Evolutionary conservation across 768 basidiomycete species (phyloP).

Genomic region (Neoboletus magnificus): DNA sequence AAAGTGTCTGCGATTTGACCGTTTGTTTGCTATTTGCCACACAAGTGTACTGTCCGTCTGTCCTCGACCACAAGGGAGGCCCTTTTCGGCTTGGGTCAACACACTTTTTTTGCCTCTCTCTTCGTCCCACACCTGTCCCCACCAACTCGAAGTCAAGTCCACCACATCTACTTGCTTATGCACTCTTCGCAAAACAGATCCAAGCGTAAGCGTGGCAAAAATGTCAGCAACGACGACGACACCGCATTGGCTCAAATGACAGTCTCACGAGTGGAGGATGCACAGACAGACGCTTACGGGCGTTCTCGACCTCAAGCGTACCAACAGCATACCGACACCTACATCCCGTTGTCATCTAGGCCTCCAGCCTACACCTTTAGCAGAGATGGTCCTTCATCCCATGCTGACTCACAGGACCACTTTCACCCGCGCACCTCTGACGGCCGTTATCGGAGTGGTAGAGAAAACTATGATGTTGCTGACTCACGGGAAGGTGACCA

Average conservation of each 20-base stretch:
- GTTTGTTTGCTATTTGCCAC: slow-evolving; percentile 31
- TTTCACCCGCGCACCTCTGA: slow-evolving; percentile 41
- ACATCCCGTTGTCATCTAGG: slow-evolving; percentile 43
- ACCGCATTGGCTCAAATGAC: slow-evolving; percentile 32
- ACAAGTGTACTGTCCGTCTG: slow-evolving; percentile 18
- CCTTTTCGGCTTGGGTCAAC: slow-evolving; percentile 30
- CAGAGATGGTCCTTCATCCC: slow-evolving; percentile 52
- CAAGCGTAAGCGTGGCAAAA: slow-evolving; percentile 52
- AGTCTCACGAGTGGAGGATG: slow-evolving; percentile 50
- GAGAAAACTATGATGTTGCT: slow-evolving; percentile 45
- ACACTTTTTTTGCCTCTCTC: slow-evolving; percentile 24
- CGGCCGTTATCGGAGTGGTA: slow-evolving; percentile 48
- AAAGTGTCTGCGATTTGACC: slow-evolving; percentile 31
- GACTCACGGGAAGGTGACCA: slow-evolving; percentile 45
- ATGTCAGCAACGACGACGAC: slow-evolving; percentile 50
- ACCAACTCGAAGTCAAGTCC: slow-evolving; percentile 18
- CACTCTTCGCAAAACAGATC: slow-evolving; percentile 38
- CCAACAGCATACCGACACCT: slow-evolving; percentile 42
- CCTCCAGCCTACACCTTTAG: slow-evolving; percentile 46
- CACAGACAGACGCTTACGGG: slow-evolving; percentile 50
- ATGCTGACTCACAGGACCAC: slow-evolving; percentile 43
- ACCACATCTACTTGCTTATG: slow-evolving; percentile 31
- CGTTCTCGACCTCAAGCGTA: slow-evolving; percentile 45
- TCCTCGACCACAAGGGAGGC: slow-evolving; percentile 23
- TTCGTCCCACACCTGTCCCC: slow-evolving; percentile 20